phyloP scores from a whole-genome alignment of 73 alveolate genomes.

The Blepharisma stoltei region DNA sequence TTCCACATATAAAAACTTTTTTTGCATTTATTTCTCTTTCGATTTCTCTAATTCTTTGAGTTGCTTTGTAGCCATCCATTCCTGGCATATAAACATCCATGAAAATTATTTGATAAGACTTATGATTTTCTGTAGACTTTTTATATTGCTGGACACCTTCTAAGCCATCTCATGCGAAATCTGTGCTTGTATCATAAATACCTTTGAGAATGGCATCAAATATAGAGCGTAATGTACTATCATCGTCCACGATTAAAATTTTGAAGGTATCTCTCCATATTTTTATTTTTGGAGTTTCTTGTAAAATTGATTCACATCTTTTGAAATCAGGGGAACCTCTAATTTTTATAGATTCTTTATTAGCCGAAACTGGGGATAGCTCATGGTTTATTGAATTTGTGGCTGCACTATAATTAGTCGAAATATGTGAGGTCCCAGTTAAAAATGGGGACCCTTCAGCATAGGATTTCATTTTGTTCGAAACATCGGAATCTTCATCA shows the following conservation, averaged over 20 bases:
- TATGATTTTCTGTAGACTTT: not conserved
- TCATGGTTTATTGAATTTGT: no score
- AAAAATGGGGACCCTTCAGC: no score
- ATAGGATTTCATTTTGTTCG: no score
- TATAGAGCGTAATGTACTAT: not conserved
- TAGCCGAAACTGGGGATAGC: no score
- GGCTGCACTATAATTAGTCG: no score
- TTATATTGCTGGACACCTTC: not conserved
- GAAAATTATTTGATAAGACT: not conserved
- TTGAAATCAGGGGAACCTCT: no score
- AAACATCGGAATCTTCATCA: no score
- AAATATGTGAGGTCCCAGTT: no score
- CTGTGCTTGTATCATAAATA: not conserved
- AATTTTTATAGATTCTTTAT: no score
- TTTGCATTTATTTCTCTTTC: not conserved
- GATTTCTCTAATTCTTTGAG: not conserved
- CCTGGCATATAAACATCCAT: slow-evolving; percentile 24
- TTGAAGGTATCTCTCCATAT: not conserved
- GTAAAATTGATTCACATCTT: no score
- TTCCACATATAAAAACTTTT: slow-evolving; percentile 2
- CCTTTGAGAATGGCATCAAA: not conserved
- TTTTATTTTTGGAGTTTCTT: no score
- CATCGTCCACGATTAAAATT: slow-evolving; percentile 22
- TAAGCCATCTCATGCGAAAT: slow-evolving; percentile 5
- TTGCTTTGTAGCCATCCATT: slow-evolving; percentile 15